These are phyloP conservation scores for Falciphora oryzae DNA, from an alignment of 2,329 filamentous ascomycete species.

Conservation along the genomic window DNA sequence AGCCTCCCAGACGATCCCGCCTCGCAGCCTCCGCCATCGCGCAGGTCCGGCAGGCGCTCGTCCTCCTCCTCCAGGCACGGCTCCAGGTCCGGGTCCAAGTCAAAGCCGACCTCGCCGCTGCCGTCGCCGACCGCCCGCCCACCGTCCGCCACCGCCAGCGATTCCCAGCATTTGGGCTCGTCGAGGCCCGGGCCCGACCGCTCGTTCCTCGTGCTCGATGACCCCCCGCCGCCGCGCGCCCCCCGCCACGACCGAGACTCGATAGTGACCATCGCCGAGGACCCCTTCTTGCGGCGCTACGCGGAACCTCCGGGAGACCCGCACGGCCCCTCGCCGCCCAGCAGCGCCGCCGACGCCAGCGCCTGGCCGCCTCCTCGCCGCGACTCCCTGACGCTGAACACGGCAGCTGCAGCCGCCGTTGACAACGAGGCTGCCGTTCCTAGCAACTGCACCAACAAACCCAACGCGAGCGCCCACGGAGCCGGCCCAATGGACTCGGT, in stretches of 20 bases:
- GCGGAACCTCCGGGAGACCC: slow-evolving; percentile 25
- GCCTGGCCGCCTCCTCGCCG: slow-evolving; percentile 40
- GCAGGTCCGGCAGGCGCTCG: slow-evolving; percentile 3
- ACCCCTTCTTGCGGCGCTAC: slow-evolving; percentile 48
- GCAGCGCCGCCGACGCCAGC: slow-evolving; percentile 19
- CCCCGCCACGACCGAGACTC: slow-evolving; percentile 34
- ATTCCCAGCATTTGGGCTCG: not conserved
- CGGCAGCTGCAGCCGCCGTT: not conserved
- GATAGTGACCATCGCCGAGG: slow-evolving; percentile 47
- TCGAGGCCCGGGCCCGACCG: slow-evolving; percentile 2
- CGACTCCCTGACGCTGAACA: slow-evolving; percentile 36
- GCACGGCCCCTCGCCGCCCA: slow-evolving; percentile 19
- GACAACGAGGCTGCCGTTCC: not conserved
- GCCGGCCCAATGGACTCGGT: slow-evolving; percentile 46
- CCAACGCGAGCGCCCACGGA: not conserved
- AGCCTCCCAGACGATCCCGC: slow-evolving; percentile 1
- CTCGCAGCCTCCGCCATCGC: not conserved
- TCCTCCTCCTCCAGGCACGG: not conserved
- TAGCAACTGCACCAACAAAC: not conserved
- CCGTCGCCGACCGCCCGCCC: not conserved
- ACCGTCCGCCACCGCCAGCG: not conserved
- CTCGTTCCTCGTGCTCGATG: slow-evolving; percentile 21
- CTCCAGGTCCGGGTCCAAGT: slow-evolving; percentile 2
- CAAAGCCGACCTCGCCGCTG: slow-evolving; percentile 5
- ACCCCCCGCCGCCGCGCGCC: slow-evolving; percentile 21